Conservation (phyloP, 352 stramenopile species). For the Phytophthora vignae region DNA sequence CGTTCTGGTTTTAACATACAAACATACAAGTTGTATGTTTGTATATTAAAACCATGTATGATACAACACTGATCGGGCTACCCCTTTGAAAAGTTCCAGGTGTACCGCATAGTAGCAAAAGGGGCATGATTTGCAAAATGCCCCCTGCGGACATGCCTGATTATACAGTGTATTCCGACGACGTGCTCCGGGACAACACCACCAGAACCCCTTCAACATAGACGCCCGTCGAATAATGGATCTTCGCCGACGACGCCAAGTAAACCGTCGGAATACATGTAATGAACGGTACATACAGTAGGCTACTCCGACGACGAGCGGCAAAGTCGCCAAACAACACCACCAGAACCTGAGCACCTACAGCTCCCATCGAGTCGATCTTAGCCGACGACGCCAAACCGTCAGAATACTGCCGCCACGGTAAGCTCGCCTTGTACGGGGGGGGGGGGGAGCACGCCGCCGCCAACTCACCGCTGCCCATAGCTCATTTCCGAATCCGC, state of each 20-base stretch:
- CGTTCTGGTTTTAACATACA: no score
- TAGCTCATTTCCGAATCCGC: slow-evolving; percentile 39
- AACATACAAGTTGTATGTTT: no score
- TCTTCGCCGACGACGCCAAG: no score
- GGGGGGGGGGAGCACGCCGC: background rate
- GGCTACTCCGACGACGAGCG: background rate
- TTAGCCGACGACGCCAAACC: slow-evolving; percentile 35
- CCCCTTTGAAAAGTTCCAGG: no score
- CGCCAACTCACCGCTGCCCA: background rate
- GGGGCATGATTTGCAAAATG: no score
- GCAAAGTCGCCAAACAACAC: background rate
- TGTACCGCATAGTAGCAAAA: no score
- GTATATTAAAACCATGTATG: no score
- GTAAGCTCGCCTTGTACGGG: background rate
- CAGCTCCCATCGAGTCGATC: background rate
- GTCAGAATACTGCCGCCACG: slow-evolving; percentile 1
- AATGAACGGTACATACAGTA: no score
- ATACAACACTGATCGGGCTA: no score
- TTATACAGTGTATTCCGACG: no score
- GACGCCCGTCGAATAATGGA: background rate
- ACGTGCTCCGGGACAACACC: slow-evolving; percentile 1
- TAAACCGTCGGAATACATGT: no score
- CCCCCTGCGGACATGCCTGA: no score
- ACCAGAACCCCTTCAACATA: slow-evolving; percentile 38
- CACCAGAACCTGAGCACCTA: slow-evolving; percentile 24